These are phyloP conservation scores for Silene uniflora DNA, from an alignment of 148 eudicot genomes.

Conservation along the genomic window DNA sequence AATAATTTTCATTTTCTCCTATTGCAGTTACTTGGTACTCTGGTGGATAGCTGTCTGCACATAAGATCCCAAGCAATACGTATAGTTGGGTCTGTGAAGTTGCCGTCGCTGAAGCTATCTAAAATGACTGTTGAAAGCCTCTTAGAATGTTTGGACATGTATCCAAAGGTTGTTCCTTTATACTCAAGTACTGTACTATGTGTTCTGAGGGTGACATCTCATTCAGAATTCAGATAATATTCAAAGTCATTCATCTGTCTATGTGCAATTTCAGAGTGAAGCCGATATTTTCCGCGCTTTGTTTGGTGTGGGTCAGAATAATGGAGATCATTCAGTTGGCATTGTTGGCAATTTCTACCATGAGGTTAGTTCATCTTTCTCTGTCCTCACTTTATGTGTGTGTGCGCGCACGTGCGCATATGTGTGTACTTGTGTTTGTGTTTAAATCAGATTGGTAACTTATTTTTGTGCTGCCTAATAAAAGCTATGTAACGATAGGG, in stretches of 20 bases:
- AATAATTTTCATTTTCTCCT: slow-evolving; percentile 3
- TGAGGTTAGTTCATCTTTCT: slow-evolving; percentile 42
- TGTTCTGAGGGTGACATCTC: neutral
- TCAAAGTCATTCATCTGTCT: neutral
- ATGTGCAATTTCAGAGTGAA: slow-evolving; percentile 62
- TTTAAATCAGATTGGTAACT: neutral
- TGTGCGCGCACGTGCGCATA: neutral
- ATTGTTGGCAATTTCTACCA: slow-evolving; percentile 34
- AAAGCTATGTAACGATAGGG: neutral
- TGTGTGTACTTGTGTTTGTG: neutral
- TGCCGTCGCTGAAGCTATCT: slow-evolving; percentile 40
- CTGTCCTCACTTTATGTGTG: neutral
- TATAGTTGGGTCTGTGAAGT: slow-evolving; percentile 44
- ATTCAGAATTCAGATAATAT: no score
- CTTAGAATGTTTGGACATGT: slow-evolving; percentile 50
- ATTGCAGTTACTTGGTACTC: slow-evolving; percentile 66
- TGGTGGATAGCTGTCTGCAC: slow-evolving; percentile 41
- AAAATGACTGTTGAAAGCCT: slow-evolving; percentile 52
- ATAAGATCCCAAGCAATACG: slow-evolving; percentile 62
- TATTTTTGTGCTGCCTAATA: neutral
- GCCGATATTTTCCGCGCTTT: slow-evolving; percentile 48
- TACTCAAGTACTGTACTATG: neutral
- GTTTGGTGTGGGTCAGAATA: slow-evolving; percentile 51
- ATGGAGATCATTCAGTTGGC: slow-evolving; percentile 55
- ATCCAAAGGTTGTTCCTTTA: slow-evolving; percentile 59